Percentiles rank a stretch among this genome's conserved stretches.
Evolutionary conservation across 768 basidiomycete species (phyloP).

Genomic region (Butyriboletus loyo): DNA sequence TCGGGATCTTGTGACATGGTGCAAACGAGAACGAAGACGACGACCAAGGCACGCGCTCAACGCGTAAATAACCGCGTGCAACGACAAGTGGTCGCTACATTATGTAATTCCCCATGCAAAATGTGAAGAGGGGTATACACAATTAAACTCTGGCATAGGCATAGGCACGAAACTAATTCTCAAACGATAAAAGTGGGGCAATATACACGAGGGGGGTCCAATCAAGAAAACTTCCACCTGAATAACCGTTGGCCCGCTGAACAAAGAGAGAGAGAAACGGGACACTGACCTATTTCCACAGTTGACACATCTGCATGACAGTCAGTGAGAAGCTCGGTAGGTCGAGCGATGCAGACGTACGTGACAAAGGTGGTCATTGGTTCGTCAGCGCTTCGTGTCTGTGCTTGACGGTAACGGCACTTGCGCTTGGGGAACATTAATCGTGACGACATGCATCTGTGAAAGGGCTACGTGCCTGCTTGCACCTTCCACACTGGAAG

Average conservation of each 20-base stretch:
- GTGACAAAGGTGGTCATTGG: conserved; percentile 98
- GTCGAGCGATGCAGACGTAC: conserved; percentile 38
- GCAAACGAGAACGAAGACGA: background rate
- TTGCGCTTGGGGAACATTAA: conserved; percentile 51
- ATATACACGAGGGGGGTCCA: background rate
- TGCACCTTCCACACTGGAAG: conserved; percentile 96
- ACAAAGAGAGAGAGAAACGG: background rate
- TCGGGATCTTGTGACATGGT: conserved; percentile 33
- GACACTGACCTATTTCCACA: conserved; percentile 57
- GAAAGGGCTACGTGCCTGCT: conserved; percentile 53
- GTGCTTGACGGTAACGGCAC: conserved; percentile 92
- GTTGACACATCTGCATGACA: conserved; percentile 51
- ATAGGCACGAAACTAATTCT: background rate
- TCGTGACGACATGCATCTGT: background rate
- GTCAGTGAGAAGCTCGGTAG: background rate
- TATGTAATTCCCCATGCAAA: conserved; percentile 15
- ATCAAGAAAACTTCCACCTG: conserved; percentile 66
- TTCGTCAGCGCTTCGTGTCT: conserved; percentile 96
- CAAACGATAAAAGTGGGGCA: conserved; percentile 4
- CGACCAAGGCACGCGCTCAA: background rate
- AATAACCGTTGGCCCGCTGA: background rate
- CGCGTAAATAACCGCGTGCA: conserved; percentile 18
- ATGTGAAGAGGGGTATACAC: conserved; percentile 25
- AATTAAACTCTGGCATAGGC: conserved; percentile 8
- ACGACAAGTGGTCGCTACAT: conserved; percentile 4